These are phyloP conservation scores for Pseudogymnoascus sp. DNA, from an alignment of 2,329 filamentous ascomycete species.

Conservation along the genomic window DNA sequence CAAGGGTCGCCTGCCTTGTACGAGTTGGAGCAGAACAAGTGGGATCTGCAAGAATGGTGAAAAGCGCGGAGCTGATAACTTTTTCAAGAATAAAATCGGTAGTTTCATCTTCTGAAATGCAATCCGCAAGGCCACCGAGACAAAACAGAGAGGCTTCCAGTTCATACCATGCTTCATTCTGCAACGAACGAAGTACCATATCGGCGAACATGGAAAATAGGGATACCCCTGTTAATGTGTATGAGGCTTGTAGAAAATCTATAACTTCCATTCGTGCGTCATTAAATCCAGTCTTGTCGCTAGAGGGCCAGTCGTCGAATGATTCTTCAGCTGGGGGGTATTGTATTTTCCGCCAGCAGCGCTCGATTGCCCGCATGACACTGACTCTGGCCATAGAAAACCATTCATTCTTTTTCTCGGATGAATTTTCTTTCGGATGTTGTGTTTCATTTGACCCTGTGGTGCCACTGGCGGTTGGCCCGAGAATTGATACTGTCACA, in stretches of 20 bases:
- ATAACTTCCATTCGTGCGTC: constrained; percentile 71
- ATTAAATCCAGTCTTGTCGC: constrained; percentile 57
- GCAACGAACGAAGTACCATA: constrained; percentile 42
- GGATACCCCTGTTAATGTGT: constrained; percentile 47
- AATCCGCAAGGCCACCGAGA: constrained; percentile 58
- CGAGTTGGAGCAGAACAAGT: constrained; percentile 48
- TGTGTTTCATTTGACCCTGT: constrained; percentile 7
- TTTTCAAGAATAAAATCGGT: constrained; percentile 50
- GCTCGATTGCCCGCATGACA: constrained; percentile 55
- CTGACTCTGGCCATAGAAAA: constrained; percentile 47
- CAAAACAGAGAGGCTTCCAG: constrained; percentile 55
- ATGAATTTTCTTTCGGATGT: constrained; percentile 10
- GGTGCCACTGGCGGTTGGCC: background rate
- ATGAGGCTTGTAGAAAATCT: constrained; percentile 67
- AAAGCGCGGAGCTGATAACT: constrained; percentile 53
- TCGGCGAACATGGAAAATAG: constrained; percentile 50
- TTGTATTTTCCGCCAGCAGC: constrained; percentile 59
- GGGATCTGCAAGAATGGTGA: constrained; percentile 44
- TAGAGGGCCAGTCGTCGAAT: constrained; percentile 59
- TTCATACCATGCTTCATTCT: constrained; percentile 44
- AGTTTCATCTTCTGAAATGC: constrained; percentile 46
- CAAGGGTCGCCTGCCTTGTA: constrained; percentile 59
- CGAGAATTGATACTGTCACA: background rate
- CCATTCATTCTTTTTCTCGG: constrained; percentile 39
- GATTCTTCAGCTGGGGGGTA: constrained; percentile 49